Evolutionary conservation across 2,329 filamentous ascomycete species (phyloP).

Genomic region (Sporothrix dimorphospora): DNA sequence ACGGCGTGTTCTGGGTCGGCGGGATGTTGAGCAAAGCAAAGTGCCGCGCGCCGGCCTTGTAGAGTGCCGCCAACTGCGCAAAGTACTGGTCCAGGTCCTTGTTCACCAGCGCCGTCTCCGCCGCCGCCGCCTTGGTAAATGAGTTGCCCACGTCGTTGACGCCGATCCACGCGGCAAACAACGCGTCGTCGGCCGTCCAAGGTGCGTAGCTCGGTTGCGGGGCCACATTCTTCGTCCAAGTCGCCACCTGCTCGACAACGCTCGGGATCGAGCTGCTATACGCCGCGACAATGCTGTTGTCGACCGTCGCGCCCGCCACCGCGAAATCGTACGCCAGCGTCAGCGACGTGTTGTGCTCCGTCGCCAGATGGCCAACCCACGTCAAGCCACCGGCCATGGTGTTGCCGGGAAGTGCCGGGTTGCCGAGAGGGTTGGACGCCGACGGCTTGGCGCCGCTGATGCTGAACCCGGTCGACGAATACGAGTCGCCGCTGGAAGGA

Average conservation of each 20-base stretch:
- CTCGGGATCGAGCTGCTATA: not conserved
- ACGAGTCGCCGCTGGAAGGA: not conserved
- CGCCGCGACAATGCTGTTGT: not conserved
- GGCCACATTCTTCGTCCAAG: not conserved
- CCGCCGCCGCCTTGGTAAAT: slow-evolving; percentile 50
- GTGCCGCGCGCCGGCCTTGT: slow-evolving; percentile 36
- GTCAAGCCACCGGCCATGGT: not conserved
- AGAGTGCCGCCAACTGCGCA: slow-evolving; percentile 47
- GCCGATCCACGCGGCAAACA: slow-evolving; percentile 38
- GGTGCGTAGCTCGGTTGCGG: not conserved
- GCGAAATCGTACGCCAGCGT: not conserved
- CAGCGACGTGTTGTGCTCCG: not conserved
- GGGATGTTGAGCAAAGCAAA: not conserved
- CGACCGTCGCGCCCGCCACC: not conserved
- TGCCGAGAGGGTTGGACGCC: not conserved
- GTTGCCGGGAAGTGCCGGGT: not conserved
- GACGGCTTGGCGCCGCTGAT: not conserved
- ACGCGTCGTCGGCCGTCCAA: not conserved
- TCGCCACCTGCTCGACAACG: not conserved
- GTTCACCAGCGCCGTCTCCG: slow-evolving; percentile 38
- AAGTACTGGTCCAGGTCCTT: slow-evolving; percentile 51
- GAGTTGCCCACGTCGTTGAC: slow-evolving; percentile 60
- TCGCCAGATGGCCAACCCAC: not conserved
- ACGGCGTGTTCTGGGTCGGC: not conserved
- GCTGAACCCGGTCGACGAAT: not conserved